These are phyloP conservation scores for Peronospora tabacina DNA, from an alignment of 352 stramenopile species.

Conservation along the genomic window DNA sequence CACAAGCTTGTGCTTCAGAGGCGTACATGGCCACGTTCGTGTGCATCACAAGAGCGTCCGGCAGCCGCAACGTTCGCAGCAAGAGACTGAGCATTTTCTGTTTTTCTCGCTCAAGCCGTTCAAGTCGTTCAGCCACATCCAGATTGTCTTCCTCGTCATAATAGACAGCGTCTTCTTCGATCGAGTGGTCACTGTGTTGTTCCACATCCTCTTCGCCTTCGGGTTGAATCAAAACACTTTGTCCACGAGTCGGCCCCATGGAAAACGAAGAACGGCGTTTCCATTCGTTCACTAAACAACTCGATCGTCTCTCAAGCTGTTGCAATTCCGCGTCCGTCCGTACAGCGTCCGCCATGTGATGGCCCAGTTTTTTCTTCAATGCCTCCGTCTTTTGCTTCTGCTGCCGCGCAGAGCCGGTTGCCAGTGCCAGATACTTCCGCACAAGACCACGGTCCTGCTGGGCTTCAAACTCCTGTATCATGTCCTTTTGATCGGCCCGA, in stretches of 20 bases:
- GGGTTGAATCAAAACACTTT: conserved; percentile 12
- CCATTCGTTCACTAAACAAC: conserved; percentile 40
- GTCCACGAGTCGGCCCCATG: conserved; percentile 10
- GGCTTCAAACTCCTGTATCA: conserved; percentile 56
- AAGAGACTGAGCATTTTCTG: conserved; percentile 44
- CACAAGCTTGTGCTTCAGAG: conserved; percentile 59
- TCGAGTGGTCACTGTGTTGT: conserved; percentile 9
- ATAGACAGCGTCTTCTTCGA: conserved; percentile 12
- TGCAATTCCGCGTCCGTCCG: conserved; percentile 45
- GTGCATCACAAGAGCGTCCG: conserved; percentile 56
- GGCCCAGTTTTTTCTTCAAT: conserved; percentile 50
- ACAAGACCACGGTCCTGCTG: conserved; percentile 41
- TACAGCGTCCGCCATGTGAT: conserved; percentile 47
- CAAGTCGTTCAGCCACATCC: conserved; percentile 31
- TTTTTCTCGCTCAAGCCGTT: conserved; percentile 51
- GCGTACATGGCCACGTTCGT: conserved; percentile 69
- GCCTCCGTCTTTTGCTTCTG: conserved; percentile 34
- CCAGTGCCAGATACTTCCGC: conserved; percentile 48
- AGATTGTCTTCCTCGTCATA: conserved; percentile 22
- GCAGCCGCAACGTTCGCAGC: conserved; percentile 34
- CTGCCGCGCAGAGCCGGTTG: conserved; percentile 27
- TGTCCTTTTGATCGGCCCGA: conserved; percentile 48
- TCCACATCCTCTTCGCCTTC: conserved; percentile 21
- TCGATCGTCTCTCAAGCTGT: conserved; percentile 49
- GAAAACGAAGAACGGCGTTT: conserved; percentile 32